Evolutionary conservation across 495 filamentous ascomycete species (phyloP), one percentile per base, ranked within the genome.

Genomic region (Thermochaetoides thermophila): DNA sequence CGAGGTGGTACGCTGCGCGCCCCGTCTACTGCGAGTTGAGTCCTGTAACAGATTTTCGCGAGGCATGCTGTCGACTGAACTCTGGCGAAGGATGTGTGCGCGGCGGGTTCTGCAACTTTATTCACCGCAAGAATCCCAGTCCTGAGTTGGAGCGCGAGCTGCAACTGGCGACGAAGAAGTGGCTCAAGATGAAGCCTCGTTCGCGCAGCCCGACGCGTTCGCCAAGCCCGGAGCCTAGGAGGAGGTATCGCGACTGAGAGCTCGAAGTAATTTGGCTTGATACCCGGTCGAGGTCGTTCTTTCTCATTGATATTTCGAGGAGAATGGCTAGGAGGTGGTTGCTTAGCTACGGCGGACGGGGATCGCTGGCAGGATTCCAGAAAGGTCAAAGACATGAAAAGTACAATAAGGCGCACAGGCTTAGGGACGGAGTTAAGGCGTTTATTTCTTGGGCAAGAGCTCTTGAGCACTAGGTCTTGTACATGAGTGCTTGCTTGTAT

Each of bases 91-190:
- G 89, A 3, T 97, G 89, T 61, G 86, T 95, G 13, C 66, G 89
- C 36, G 91, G 85, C 25, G 89, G 89, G 2, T 96, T 96, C 63
- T 97, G 89, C 68, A 97, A 97, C 53, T 97, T 97, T 57, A 97
- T 97, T 36, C 89, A 97, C 49, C 72, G 89, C 35, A 96, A 96
- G 66, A 86, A 96, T 52, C 87, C 89, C 4, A 71, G 69, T 42
- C 62, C 76, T 15, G 89, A 94, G 57, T 60, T 97, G 37, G 91
- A 97, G 16, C 60, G 83, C 27, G 91, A 96, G 48, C 53, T 97
- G 44, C 74, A 82, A 40, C 64, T 95, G 18, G 67, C 69, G 31
- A 94, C 84, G 43, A 91, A 91, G 73, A 96, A 96, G 70, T 96
- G 87, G 91, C 57, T 95, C 50, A 79, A 80, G 66, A 69, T 71